These are phyloP conservation scores for Candolleomyces efflorescens DNA, from an alignment of 768 basidiomycete genomes.

Conservation along the genomic window DNA sequence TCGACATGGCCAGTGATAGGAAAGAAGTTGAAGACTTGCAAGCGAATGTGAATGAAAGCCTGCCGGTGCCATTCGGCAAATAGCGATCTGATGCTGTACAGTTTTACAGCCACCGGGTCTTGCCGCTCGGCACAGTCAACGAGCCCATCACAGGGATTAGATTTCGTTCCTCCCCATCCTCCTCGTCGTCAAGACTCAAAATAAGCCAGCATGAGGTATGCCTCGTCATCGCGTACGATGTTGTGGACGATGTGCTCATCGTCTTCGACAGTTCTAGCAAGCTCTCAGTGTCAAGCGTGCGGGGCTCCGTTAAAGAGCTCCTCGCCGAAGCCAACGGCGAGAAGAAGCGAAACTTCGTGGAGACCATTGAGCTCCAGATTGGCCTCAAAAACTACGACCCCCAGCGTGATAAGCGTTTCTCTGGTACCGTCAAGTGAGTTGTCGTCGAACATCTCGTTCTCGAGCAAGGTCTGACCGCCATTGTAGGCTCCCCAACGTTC, in stretches of 20 bases:
- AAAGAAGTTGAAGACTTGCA: no score
- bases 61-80: no score
- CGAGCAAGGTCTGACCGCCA: slow-evolving; percentile 7
- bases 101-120: neutral
- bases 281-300: slow-evolving; percentile 99
- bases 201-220: neutral
- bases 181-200: neutral
- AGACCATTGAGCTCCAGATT: slow-evolving; percentile 95
- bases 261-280: slow-evolving; percentile 46
- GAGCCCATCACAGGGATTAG: neutral
- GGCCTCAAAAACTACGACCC: slow-evolving; percentile 99
- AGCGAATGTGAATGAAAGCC: no score
- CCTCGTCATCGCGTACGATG: neutral
- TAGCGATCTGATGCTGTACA: neutral
- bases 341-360: slow-evolving; percentile 90
- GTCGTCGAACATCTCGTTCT: neutral
- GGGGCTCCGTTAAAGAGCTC: slow-evolving; percentile 92
- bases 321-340: slow-evolving; percentile 80
- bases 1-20: no score
- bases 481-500: slow-evolving; percentile 86
- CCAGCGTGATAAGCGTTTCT: slow-evolving; percentile 99
- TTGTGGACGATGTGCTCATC: neutral
- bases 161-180: neutral
- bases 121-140: neutral
- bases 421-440: slow-evolving; percentile 90